Base-by-base conservation (phyloP, 495 filamentous ascomycete species). In the Penicillium alfredii region DNA sequence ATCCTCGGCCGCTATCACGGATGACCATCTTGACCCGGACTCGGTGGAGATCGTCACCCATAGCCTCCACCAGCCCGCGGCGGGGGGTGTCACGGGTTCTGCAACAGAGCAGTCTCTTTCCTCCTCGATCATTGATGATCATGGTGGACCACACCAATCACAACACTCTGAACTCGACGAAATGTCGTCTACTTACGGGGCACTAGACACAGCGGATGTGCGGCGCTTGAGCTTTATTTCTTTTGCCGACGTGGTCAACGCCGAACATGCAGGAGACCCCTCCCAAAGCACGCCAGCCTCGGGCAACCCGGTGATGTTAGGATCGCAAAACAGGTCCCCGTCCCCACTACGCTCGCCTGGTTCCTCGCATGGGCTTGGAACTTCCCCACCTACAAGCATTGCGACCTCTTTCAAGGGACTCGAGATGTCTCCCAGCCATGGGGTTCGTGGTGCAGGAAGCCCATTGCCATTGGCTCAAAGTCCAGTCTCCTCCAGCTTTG, bases 231-330 rank as follows among this genome's bases (percentile, higher is more conserved):
- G 80, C 59, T 95, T 95, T 64, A 94, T 95, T 56, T 90, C 85
- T 10, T 95, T 95, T 55, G 87, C 89, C 18, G 88, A 95, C 51
- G 85, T 94, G 8, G 86, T 95, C n/a, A 86, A 92, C 55, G 75
- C 83, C 15, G 88, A 95, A 54, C 88, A 94, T 51, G 67, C 69
- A 3, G 79, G 79, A 52, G 79, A 85, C 36, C 73, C 72, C 24
- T 69, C 80, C 33, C 75, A 82, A 53, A 58, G 77, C 8, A 63
- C 74, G 13, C 71, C 43, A 10, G 23, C 37, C 9, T 33, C 53
- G 8, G 36, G 38, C 26, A 54, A 66, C 40, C 75, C 25, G 41
- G 78, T 71, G 40, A 50, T 61, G 4, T 71, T 73, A 20, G 58
- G 64, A 20, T 56, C 61, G 25, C 60, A 63, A 14, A 80, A 85